These are phyloP conservation scores for Terana coerulea DNA, from an alignment of 768 basidiomycete species.

Conservation along the genomic window DNA sequence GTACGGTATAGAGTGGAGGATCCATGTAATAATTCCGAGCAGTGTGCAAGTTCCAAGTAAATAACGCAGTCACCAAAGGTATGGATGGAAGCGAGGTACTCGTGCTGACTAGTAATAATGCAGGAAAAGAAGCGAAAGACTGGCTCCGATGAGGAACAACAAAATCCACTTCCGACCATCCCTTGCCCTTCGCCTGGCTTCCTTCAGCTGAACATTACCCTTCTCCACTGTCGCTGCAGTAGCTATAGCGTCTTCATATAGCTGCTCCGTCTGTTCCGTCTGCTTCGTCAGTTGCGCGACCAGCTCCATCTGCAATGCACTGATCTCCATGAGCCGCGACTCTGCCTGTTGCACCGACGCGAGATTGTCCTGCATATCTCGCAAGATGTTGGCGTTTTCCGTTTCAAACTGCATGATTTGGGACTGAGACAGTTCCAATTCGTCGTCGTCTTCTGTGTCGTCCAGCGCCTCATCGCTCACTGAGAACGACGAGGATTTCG, in stretches of 20 bases:
- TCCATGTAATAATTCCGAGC: not conserved
- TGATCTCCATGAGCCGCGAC: conserved; percentile 87
- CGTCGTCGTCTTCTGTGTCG: conserved; percentile 59
- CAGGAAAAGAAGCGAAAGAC: conserved; percentile 86
- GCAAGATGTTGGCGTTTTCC: conserved; percentile 86
- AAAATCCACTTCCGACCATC: conserved; percentile 89
- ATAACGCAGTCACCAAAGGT: not conserved
- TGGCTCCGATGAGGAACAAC: conserved; percentile 89
- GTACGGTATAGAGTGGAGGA: conserved; percentile 1
- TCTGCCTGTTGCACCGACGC: conserved; percentile 92
- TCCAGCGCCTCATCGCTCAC: conserved; percentile 46
- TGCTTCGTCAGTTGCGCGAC: conserved; percentile 84
- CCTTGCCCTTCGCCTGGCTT: conserved; percentile 82
- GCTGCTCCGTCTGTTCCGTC: conserved; percentile 87
- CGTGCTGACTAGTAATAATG: conserved; percentile 74
- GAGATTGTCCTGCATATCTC: conserved; percentile 79
- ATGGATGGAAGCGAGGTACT: not conserved
- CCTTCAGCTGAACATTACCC: conserved; percentile 86
- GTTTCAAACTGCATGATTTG: conserved; percentile 92
- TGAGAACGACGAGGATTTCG: conserved; percentile 26
- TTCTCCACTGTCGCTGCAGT: conserved; percentile 83
- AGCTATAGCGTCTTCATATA: conserved; percentile 92
- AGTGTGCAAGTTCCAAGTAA: not conserved
- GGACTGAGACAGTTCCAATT: conserved; percentile 76
- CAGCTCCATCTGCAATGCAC: conserved; percentile 88